Conservation (phyloP, 192 early-diverging fungal species). For the Martensiomyces pterosporus region DNA sequence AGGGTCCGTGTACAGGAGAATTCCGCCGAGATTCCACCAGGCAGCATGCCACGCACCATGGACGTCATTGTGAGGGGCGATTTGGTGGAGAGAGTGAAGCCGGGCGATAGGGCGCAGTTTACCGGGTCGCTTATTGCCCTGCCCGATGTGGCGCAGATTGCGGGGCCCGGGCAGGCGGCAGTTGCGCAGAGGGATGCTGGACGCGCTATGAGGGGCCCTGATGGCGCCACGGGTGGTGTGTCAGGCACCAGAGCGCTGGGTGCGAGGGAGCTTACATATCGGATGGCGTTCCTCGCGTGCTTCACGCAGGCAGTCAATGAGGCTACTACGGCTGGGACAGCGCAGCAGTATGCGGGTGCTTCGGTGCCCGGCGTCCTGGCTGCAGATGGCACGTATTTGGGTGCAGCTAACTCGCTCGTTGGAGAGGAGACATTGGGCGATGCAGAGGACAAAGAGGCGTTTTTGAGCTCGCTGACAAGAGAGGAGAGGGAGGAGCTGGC, state of each 20-base stretch:
- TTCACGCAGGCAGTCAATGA: slow-evolving; percentile 62
- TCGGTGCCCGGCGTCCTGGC: slow-evolving; percentile 8
- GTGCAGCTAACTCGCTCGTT: slow-evolving; percentile 15
- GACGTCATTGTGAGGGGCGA: slow-evolving; percentile 94
- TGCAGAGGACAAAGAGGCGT: slow-evolving; percentile 59
- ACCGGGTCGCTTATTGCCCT: slow-evolving; percentile 89
- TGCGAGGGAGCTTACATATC: slow-evolving; percentile 90
- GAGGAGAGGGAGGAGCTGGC: slow-evolving; percentile 75
- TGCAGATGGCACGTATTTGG: slow-evolving; percentile 17
- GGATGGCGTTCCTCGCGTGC: slow-evolving; percentile 83
- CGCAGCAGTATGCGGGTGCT: slow-evolving; percentile 15
- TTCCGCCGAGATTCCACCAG: slow-evolving; percentile 91
- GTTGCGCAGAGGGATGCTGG: slow-evolving; percentile 56
- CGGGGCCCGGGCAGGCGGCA: slow-evolving; percentile 61
- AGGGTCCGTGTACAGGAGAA: slow-evolving; percentile 95
- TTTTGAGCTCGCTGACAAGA: slow-evolving; percentile 60
- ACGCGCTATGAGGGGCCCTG: slow-evolving; percentile 43
- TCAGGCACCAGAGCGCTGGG: slow-evolving; percentile 84
- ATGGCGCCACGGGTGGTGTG: slow-evolving; percentile 71
- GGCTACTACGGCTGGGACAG: not conserved
- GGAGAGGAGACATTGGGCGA: slow-evolving; percentile 59
- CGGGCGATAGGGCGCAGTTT: slow-evolving; percentile 87
- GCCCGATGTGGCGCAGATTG: slow-evolving; percentile 84
- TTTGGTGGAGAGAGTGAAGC: slow-evolving; percentile 90
- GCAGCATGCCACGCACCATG: slow-evolving; percentile 93